Percentiles rank a stretch among this genome's conserved stretches.
Evolutionary conservation across 345 rosid genomes (phyloP).

Genomic region (Arabis alpina): DNA sequence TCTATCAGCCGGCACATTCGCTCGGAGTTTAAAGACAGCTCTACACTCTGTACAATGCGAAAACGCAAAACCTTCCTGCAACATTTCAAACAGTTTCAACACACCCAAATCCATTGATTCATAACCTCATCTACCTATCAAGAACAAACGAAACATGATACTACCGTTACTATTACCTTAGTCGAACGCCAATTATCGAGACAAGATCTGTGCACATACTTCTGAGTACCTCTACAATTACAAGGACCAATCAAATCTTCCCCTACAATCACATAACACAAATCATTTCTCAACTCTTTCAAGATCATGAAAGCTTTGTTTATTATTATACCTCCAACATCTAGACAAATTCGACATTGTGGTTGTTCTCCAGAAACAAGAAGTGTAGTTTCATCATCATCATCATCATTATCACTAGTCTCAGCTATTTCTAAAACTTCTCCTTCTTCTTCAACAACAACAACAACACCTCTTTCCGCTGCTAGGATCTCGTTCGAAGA

Average conservation of each 20-base stretch:
- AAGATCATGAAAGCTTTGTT: not conserved
- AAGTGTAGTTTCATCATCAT: constrained; percentile 61
- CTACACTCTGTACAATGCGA: constrained; percentile 99
- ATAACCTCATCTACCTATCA: no score
- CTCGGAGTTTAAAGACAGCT: constrained; percentile 84
- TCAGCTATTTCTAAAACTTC: constrained; percentile 58
- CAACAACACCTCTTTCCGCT: constrained; percentile 40
- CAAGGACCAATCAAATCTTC: constrained; percentile 96
- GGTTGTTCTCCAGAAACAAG: constrained; percentile 76
- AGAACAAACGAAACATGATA: not conserved
- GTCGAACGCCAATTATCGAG: constrained; percentile 99
- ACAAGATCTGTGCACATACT: constrained; percentile 94
- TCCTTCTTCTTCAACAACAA: constrained; percentile 26
- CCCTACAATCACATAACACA: constrained; percentile 55
- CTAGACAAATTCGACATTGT: constrained; percentile 97
- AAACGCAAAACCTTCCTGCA: constrained; percentile 99
- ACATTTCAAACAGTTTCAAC: constrained; percentile 27
- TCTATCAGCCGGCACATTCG: constrained; percentile 95
- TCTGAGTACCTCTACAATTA: constrained; percentile 98
- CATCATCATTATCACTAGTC: constrained; percentile 52
- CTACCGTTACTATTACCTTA: constrained; percentile 55
- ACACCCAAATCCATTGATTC: not conserved
- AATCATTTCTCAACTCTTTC: not conserved
- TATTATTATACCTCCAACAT: constrained; percentile 68
- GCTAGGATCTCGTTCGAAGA: constrained; percentile 72